These are phyloP conservation scores for Rhynchosporium agropyri DNA, from an alignment of 2,329 filamentous ascomycete species.

Conservation along the genomic window DNA sequence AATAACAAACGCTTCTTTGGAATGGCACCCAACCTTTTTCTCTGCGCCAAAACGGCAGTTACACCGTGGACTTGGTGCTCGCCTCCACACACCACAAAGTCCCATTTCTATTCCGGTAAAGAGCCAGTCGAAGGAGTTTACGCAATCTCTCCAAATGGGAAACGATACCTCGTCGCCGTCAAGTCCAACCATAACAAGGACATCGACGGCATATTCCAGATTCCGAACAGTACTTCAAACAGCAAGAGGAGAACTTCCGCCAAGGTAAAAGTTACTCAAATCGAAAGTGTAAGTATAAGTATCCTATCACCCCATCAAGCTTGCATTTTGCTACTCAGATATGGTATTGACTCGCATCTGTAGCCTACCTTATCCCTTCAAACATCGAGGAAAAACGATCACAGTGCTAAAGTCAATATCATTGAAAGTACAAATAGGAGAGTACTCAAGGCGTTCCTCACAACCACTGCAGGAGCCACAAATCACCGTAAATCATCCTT, in stretches of 20 bases:
- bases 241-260: not conserved
- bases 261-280: not conserved
- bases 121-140: constrained; percentile 32
- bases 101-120: constrained; percentile 22
- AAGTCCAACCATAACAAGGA: constrained; percentile 22
- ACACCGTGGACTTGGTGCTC: constrained; percentile 14
- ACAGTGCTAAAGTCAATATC: not conserved
- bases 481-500: constrained; percentile 16
- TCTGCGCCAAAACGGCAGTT: constrained; percentile 21
- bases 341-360: not conserved
- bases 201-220: constrained; percentile 23
- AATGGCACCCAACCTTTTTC: constrained; percentile 24
- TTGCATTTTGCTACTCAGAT: not conserved
- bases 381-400: not conserved
- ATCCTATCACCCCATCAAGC: not conserved
- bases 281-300: not conserved
- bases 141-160: constrained; percentile 12
- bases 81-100: not conserved
- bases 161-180: constrained; percentile 28
- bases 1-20: constrained; percentile 2
- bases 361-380: not conserved
- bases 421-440: not conserved
- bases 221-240: not conserved
- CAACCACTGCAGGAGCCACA: constrained; percentile 1
- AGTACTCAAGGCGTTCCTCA: not conserved